Base-by-base conservation (phyloP, 345 rosid genomes). In the Hibiscus mutabilis region DNA sequence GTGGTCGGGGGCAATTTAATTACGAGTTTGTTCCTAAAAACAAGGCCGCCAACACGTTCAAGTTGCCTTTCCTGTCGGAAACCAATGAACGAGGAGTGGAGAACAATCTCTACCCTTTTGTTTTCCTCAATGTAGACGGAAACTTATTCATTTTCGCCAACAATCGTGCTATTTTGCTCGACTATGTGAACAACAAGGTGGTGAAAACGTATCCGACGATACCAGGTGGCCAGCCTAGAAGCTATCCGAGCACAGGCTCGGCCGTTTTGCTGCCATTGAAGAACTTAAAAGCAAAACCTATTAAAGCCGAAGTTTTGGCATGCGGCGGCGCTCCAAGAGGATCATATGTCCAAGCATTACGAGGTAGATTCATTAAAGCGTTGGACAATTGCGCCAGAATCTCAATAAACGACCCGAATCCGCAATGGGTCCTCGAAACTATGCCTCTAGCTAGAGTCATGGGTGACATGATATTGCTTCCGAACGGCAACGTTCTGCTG, bases 281-380 rank as follows among this genome's bases (percentile, higher is more conserved):
- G 61, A 88, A 84, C 71, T 57, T 79, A 13, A 79, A 72, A 61
- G 78, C 83, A 13, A 19, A 22, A 9, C 24, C 16, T 0, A 11
- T 83, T 8, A 78, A 83, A 10, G 89, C 87, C 3, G 96, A 89
- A 59, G 90, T 89, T 33, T 46, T 89, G 74, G 86, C 89, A 10
- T 93, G 97, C 33, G 98, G 98, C 0, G 98, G 98, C 19, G 96
- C 94, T 9, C 90, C 93, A 0, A 84, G 69, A 60, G 94, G 97
- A 11, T 78, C 98, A 4, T 87, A 6, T 73, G 0, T 2, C 15
- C 60, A 69, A 31, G 89, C 85, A 0, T 0, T 0, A 1, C 77
- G 64, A 5, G 78, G 75, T 0, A 79, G 51, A 0, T 93, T 93
- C 64, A 68, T 89, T 0, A 70, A 37, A 68, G 97, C 96, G 0